Base-by-base conservation (phyloP, 495 filamentous ascomycete species). In the Amorphotheca resinae region DNA sequence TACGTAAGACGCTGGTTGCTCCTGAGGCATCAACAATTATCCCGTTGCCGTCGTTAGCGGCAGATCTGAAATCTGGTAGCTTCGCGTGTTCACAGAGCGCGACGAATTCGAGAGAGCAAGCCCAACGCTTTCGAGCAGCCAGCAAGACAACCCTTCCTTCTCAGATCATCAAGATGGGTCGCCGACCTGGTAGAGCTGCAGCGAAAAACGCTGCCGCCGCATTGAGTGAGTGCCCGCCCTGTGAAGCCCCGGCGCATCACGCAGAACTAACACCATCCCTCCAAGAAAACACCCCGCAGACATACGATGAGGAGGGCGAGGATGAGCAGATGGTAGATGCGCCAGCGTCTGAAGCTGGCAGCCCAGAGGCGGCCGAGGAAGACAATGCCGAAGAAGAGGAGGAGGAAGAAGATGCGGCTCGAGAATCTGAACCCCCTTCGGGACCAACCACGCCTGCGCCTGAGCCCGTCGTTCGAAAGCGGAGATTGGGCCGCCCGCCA, bases 401-500 rank as follows among this genome's bases (percentile, higher is more conserved):
- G 1, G 62, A 46, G n/a, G 63, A 64, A 30, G 57, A 55, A 3
- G 61, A 65, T 30, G 58, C 50, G 4, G 62, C 59, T 8, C 52
- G 61, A 14, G 67, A 59, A 28, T 67, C 62, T 11, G 61, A 51
- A 16, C 59, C 56, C 21, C 64, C 65, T 30, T 64, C 65, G 4
- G 60, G 55, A 16, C 56, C 61, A 15, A 50, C 56, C 9, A 61
- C 61, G 8, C 56, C 52, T n/a, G 49, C 49, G 4, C 78, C 60
- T 64, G 77, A 64, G 67, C 79, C 59, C 12, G 61, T 74, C 23
- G 57, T 71, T 35, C 79, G 84, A 52, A 81, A 84, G 57, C 76
- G 83, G 48, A 82, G 88, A 33, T 72, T 87, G 1, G 88, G 88
- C 11, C 77, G 88, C 22, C 87, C 87, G 1, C 84, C 88, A 16